These are phyloP conservation scores for Tausonia pullulans DNA, from an alignment of 1,284 basidiomycete genomes.

Conservation along the genomic window DNA sequence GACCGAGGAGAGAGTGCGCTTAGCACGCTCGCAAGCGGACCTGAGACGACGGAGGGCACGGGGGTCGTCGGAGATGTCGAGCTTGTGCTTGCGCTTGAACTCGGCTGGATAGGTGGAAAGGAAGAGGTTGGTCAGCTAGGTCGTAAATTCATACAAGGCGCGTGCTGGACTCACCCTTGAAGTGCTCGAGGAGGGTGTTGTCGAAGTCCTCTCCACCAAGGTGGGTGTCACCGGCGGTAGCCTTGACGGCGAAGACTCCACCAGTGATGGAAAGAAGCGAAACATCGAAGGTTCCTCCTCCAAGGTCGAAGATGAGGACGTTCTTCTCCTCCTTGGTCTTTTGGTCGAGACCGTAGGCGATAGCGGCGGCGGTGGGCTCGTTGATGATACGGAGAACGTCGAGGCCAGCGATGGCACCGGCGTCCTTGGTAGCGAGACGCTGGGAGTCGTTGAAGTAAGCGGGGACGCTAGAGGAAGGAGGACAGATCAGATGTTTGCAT, in stretches of 20 bases:
- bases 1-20: slow-evolving; percentile 95
- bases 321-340: slow-evolving; percentile 83
- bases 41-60: slow-evolving; percentile 91
- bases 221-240: slow-evolving; percentile 95
- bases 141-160: background rate
- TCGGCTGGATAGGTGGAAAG: slow-evolving; percentile 29
- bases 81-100: slow-evolving; percentile 60
- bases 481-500: background rate
- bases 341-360: slow-evolving; percentile 54
- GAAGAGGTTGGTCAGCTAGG: background rate
- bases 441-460: slow-evolving; percentile 61
- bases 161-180: slow-evolving; percentile 34
- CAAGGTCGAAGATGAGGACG: slow-evolving; percentile 98
- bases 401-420: slow-evolving; percentile 51
- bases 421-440: slow-evolving; percentile 52
- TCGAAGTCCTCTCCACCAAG: slow-evolving; percentile 99
- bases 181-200: slow-evolving; percentile 87
- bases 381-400: slow-evolving; percentile 60
- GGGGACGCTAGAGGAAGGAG: slow-evolving; percentile 46
- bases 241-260: slow-evolving; percentile 55
- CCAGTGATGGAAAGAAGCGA: slow-evolving; percentile 52
- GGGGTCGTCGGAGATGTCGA: slow-evolving; percentile 89
- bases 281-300: slow-evolving; percentile 73
- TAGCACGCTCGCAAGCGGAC: slow-evolving; percentile 97
- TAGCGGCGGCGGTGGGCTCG: slow-evolving; percentile 45